phyloP scores from a whole-genome alignment of 2,329 filamentous ascomycete species.

The Diaporthe destruens region DNA sequence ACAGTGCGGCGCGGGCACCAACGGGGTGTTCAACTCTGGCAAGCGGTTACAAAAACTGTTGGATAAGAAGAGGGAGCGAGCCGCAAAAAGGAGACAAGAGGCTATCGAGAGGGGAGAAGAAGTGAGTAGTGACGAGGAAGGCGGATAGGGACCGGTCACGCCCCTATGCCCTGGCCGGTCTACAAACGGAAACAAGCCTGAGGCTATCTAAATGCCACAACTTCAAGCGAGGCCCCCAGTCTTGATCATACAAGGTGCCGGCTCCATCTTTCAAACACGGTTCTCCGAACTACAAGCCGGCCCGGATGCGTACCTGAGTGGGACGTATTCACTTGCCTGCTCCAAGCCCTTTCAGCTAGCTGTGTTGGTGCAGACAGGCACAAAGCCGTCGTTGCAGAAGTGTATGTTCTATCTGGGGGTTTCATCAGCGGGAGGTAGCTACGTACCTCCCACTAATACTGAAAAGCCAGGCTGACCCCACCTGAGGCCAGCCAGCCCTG shows the following conservation, averaged over 20 bases:
- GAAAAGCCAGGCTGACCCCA: conserved; percentile 13
- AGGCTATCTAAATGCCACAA: not conserved
- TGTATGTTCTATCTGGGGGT: too few relatives aligned
- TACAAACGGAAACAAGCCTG: not conserved
- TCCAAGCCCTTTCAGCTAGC: too few relatives aligned
- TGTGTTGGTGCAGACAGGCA: too few relatives aligned
- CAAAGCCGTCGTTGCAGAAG: too few relatives aligned
- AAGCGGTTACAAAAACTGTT: conserved; percentile 86
- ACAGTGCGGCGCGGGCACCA: conserved; percentile 85
- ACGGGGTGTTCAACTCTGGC: conserved; percentile 90
- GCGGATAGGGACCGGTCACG: conserved; percentile 1
- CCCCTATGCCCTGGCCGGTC: not conserved
- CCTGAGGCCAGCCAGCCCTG: not conserved
- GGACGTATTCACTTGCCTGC: too few relatives aligned
- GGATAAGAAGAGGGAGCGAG: conserved; percentile 76
- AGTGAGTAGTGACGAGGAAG: conserved; percentile 60
- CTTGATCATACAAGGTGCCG: not conserved
- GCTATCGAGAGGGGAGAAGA: conserved; percentile 65
- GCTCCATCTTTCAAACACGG: not conserved
- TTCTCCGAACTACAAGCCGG: not conserved
- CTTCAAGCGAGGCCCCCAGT: not conserved
- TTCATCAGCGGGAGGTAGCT: too few relatives aligned
- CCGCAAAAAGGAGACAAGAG: conserved; percentile 68
- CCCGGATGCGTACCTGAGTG: not conserved
- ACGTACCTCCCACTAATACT: not conserved